Evolutionary conservation across 441 rosid species (phyloP), one percentile per base, ranked within the genome.

Genomic region (Sinapis alba): DNA sequence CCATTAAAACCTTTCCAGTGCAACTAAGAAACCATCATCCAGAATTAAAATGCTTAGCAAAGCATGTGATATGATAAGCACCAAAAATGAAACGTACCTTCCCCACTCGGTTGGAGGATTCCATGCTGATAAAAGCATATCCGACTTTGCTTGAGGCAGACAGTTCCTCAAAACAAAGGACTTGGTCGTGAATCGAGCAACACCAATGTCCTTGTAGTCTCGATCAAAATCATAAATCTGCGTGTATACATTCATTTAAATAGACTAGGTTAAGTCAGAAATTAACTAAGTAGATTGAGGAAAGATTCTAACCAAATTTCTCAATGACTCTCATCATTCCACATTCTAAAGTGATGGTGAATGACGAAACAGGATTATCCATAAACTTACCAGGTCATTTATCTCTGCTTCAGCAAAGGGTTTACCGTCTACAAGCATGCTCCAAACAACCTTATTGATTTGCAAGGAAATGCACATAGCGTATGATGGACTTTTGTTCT

Each of bases 71-170:
- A 68, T 43, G 54, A 72, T 54, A 72, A 68, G 53, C 26, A 47
- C 50, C 10, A 13, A 54, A n/a, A 66, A 73, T 6, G 34, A 61
- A 10, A 56, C 92, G 26, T 89, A 92, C 98, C 90, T 94, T 84
- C 97, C 98, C 98, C 97, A 94, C 78, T 92, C 98, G 62, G 90
- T 77, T 7, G 97, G 98, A 76, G 98, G 91, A 87, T 94, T 90
- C 97, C 97, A 94, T 26, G 98, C 92, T 23, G 98, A 88, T 78
- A 94, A 79, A 72, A 94, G 90, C 91, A 83, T 92, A 81, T 87
- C 92, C 50, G 94, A 94, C 82, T 94, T 94, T 72, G 88, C 97
- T 83, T 90, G 83, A 38, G 81, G 86, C 64, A 90, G 82, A 81
- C 93, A 89, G 79, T 94, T 94, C 76, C 97, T 88, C 63, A 92